Percentiles rank a stretch among this genome's conserved stretches.
Conservation (phyloP, 2,329 filamentous ascomycete species). For the Stemphylium beticola region DNA sequence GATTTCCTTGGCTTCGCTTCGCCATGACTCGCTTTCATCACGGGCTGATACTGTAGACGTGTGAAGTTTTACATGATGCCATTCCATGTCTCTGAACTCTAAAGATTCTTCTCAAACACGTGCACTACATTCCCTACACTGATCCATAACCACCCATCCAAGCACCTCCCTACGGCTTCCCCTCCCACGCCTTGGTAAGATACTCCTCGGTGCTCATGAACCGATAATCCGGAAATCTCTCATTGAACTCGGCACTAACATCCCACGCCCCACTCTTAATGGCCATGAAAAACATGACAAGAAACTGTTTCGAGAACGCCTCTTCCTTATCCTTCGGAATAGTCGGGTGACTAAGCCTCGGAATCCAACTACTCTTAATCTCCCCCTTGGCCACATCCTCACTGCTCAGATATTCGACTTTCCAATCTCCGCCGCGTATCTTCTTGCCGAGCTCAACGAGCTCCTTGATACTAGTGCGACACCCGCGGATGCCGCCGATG, state of each 20-base stretch:
- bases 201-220: slow-evolving; percentile 54
- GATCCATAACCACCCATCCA: not conserved
- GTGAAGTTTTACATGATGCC: no score
- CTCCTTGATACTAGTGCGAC: slow-evolving; percentile 32
- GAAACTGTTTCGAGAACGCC: slow-evolving; percentile 46
- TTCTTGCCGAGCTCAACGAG: slow-evolving; percentile 38
- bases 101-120: no score
- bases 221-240: slow-evolving; percentile 53
- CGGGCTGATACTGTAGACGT: no score
- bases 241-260: slow-evolving; percentile 55
- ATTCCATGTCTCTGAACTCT: no score
- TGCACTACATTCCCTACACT: no score
- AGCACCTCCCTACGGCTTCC: slow-evolving; percentile 34
- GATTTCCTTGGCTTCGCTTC: no score
- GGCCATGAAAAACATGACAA: slow-evolving; percentile 53
- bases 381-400: slow-evolving; percentile 57
- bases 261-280: slow-evolving; percentile 53
- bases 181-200: slow-evolving; percentile 51
- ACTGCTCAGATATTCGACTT: slow-evolving; percentile 54
- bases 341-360: slow-evolving; percentile 41
- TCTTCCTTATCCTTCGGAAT: slow-evolving; percentile 47
- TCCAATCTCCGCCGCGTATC: slow-evolving; percentile 40
- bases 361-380: slow-evolving; percentile 51
- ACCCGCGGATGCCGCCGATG: slow-evolving; percentile 35
- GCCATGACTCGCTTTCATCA: no score